Conservation (phyloP, 2,329 filamentous ascomycete genomes). For the Juglanconis sp. region DNA sequence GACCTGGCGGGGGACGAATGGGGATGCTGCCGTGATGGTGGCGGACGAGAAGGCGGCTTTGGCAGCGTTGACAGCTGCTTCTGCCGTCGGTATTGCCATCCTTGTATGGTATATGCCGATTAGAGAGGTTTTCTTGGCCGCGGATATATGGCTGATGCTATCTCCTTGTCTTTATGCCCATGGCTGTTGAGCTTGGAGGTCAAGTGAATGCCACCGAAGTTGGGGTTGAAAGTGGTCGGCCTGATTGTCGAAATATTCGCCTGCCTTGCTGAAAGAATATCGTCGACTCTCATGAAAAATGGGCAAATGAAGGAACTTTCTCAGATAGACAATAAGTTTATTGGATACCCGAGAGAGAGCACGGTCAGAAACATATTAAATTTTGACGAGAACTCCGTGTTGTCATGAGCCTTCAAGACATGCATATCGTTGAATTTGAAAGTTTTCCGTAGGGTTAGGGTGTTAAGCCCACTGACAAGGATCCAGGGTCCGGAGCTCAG, state of each 20-base stretch:
- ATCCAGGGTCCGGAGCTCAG: constrained; percentile 2
- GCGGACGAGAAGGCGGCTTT: constrained; percentile 15
- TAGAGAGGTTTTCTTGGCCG: neutral
- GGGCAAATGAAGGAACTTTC: no score
- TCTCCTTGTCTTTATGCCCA: neutral
- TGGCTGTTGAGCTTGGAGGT: neutral
- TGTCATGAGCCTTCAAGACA: neutral
- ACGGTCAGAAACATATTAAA: no score
- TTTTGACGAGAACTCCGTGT: neutral
- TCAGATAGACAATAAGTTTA: no score
- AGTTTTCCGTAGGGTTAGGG: constrained; percentile 9
- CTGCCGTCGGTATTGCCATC: constrained; percentile 8
- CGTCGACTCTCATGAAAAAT: no score
- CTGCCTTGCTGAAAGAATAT: neutral
- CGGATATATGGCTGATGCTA: neutral
- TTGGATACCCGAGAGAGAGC: no score
- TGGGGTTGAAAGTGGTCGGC: neutral
- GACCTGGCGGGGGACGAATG: constrained; percentile 69
- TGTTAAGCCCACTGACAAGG: neutral
- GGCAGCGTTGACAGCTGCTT: constrained; percentile 14
- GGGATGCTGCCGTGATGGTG: constrained; percentile 16
- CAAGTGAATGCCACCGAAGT: neutral
- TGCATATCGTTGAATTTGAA: neutral
- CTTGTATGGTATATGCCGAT: no score
- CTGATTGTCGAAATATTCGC: neutral